Conservation (phyloP, 2,329 filamentous ascomycete genomes). For the Leptosphaerulina australis region DNA sequence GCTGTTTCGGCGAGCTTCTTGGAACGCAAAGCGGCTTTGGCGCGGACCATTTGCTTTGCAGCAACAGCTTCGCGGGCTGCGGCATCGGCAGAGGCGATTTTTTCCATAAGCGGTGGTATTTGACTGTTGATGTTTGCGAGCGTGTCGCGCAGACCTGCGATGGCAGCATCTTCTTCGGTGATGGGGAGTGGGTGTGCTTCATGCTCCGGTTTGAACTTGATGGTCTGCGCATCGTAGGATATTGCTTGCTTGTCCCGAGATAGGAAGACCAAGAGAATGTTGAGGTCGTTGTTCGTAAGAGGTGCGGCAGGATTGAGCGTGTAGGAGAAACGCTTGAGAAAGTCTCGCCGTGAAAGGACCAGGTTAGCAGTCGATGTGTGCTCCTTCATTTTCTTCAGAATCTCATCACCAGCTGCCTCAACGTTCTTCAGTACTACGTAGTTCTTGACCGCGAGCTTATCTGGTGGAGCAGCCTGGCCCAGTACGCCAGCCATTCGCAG, state of each 20-base stretch:
- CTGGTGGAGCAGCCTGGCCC: conserved; percentile 55
- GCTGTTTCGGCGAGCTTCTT: conserved; percentile 82
- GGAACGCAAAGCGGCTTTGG: conserved; percentile 77
- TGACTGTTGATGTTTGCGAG: conserved; percentile 70
- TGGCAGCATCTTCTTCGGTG: conserved; percentile 77
- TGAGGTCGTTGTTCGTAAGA: conserved; percentile 68
- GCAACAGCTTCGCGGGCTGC: conserved; percentile 73
- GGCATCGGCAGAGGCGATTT: conserved; percentile 56
- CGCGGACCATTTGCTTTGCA: conserved; percentile 74
- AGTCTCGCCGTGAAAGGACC: conserved; percentile 44
- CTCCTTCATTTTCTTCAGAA: conserved; percentile 47
- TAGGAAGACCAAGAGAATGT: conserved; percentile 65
- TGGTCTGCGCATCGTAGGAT: conserved; percentile 74
- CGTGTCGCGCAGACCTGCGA: conserved; percentile 79
- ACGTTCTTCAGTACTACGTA: conserved; percentile 71
- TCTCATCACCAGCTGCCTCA: conserved; percentile 58
- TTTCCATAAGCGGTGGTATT: conserved; percentile 66
- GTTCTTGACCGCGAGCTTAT: conserved; percentile 64
- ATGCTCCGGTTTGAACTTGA: conserved; percentile 69
- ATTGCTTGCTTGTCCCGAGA: conserved; percentile 71
- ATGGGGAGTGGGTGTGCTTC: conserved; percentile 60
- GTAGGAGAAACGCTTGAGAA: conserved; percentile 41
- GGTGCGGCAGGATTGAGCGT: conserved; percentile 33
- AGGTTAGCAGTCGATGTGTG: conserved; percentile 44
- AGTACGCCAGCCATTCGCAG: conserved; percentile 68